Evolutionary conservation across 768 basidiomycete species (phyloP), one percentile per base, ranked within the genome.

Genomic region (Trametes sanguinea): DNA sequence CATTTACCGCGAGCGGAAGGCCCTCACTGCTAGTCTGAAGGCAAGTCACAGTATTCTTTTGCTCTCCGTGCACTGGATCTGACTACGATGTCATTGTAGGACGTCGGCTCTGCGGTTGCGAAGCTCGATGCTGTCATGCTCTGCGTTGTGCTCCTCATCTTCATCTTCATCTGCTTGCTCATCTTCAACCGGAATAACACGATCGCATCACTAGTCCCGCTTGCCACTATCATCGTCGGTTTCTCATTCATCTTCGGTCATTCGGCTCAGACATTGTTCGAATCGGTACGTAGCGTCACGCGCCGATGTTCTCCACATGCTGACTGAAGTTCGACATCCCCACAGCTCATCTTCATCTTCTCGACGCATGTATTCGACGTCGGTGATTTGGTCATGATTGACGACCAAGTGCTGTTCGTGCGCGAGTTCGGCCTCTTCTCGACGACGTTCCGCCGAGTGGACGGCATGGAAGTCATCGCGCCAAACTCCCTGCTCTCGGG

Each of bases 231-330:
- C 65, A 83, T 92, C 62, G 83, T 92, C 47, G 91, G 90, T 3
- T 91, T 93, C 70, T 91, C 89, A 11, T 93, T 93, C 76, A 84
- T 93, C 61, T 93, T 93, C 63, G 90, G 91, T 2, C 84, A 91
- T 72, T 89, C 90, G 2, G 91, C 91, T 1, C 86, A 88, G 64
- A 86, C 84, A 0, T 74, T 92, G 2, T 93, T 92, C 64, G 87
- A 91, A 77, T 90, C 88, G 52, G 88, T 88, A 62, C 57, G 83
- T 72, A 3, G n/a, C n/a, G 6, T 37, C 35, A 6, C 35, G 35
- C 6, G 6, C 11, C 35, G 35, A 22, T 22, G 22, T 35, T 17
- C 37, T 61, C 37, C 22, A 44, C 44, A 35, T 1, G 10, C 0
- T 17, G 14, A 32, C 13, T 11, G 14, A 13, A 2, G 16, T 10